These are phyloP conservation scores for Solanum sparsipilum DNA, from an alignment of 257 asterid genomes.

Conservation along the genomic window DNA sequence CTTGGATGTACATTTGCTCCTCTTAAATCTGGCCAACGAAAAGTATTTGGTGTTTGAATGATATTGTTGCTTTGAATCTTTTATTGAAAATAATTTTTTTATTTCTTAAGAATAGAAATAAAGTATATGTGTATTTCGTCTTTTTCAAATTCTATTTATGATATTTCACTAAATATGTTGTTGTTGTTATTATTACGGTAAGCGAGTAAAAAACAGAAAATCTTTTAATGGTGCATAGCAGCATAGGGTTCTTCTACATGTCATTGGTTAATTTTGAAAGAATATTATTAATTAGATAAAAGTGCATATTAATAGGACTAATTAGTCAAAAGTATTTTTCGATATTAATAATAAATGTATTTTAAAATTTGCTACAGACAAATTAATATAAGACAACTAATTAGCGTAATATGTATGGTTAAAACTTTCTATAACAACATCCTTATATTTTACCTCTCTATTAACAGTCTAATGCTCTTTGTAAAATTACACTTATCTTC, in stretches of 20 bases:
- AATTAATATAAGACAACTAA: background rate
- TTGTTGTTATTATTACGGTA: background rate
- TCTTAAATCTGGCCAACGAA: background rate
- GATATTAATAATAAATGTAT: no score
- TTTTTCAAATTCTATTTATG: no score
- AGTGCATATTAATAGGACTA: background rate
- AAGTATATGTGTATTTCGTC: background rate
- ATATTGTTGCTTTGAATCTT: background rate
- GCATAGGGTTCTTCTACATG: background rate
- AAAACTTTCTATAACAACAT: background rate
- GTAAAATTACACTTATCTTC: background rate
- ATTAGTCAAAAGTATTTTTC: background rate
- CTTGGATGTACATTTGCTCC: background rate
- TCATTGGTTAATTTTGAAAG: background rate
- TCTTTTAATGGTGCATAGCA: background rate
- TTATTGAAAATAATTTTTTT: no score
- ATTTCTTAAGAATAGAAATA: no score
- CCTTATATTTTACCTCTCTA: background rate
- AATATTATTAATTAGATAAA: no score
- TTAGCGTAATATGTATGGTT: background rate
- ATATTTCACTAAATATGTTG: background rate
- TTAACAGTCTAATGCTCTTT: no score
- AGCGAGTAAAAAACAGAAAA: background rate
- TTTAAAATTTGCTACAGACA: background rate
- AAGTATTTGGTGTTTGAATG: background rate